These are phyloP conservation scores for Sarocladiaceae sp. DNA, from an alignment of 2,329 filamentous ascomycete genomes.

Conservation along the genomic window DNA sequence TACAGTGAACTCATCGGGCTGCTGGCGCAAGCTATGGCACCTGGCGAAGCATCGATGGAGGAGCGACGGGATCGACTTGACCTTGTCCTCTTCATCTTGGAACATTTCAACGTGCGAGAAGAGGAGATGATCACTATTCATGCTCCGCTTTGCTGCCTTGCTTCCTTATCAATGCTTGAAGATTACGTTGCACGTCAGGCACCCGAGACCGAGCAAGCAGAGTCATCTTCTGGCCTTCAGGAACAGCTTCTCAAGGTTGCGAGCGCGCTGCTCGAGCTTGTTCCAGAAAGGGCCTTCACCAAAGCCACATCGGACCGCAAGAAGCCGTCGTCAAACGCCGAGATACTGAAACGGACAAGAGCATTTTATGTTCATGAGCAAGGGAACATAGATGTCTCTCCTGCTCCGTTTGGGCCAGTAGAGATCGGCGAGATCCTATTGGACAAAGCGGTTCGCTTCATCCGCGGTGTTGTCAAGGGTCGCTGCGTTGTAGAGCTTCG, in stretches of 20 bases:
- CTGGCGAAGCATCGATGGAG: constrained; percentile 33
- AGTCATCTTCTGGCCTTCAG: constrained; percentile 20
- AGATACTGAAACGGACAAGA: constrained; percentile 54
- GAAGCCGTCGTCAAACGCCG: constrained; percentile 23
- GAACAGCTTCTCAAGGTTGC: constrained; percentile 41
- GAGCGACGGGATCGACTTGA: constrained; percentile 58
- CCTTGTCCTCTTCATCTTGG: constrained; percentile 73
- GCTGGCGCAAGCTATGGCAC: constrained; percentile 52
- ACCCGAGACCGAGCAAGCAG: neutral
- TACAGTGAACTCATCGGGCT: constrained; percentile 75
- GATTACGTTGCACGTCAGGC: constrained; percentile 23
- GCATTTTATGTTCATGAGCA: constrained; percentile 65
- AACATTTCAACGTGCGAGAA: constrained; percentile 87
- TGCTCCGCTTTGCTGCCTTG: constrained; percentile 59
- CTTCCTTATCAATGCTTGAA: constrained; percentile 59
- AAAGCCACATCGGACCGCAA: constrained; percentile 7
- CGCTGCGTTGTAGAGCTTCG: neutral
- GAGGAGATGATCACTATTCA: constrained; percentile 92
- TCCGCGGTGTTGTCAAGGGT: constrained; percentile 34
- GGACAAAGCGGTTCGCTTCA: constrained; percentile 49
- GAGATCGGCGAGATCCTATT: constrained; percentile 58
- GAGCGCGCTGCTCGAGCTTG: constrained; percentile 52
- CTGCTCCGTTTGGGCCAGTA: constrained; percentile 51
- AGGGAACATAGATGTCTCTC: constrained; percentile 57
- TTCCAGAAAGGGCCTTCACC: constrained; percentile 59